Conservation (phyloP, 2,329 filamentous ascomycete genomes). For the Leptoxyphium fumago region DNA sequence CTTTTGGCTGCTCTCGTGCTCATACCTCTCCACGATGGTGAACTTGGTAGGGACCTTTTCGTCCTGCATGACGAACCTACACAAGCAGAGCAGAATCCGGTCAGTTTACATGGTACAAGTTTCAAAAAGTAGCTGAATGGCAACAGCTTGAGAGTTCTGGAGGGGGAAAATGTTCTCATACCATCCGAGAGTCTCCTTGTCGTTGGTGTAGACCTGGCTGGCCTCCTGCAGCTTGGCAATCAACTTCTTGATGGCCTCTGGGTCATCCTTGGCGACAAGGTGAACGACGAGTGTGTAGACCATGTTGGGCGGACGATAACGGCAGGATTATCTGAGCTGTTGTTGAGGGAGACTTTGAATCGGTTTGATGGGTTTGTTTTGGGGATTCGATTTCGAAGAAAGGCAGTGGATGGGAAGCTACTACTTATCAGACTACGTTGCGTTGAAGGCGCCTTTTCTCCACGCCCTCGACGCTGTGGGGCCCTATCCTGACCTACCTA, state of each 20-base stretch:
- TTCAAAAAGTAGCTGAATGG: too few relatives aligned
- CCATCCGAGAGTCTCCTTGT: constrained; percentile 45
- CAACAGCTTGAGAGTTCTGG: background rate
- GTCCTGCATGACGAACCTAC: constrained; percentile 68
- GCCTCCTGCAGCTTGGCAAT: constrained; percentile 61
- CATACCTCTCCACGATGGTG: constrained; percentile 61
- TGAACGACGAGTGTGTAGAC: constrained; percentile 57
- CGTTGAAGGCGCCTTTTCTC: too few relatives aligned
- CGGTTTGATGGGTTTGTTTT: too few relatives aligned
- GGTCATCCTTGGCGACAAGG: constrained; percentile 53
- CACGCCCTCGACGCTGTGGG: too few relatives aligned
- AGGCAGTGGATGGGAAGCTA: too few relatives aligned
- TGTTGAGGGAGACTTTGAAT: too few relatives aligned
- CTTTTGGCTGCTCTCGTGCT: constrained; percentile 40
- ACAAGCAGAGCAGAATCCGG: constrained; percentile 9
- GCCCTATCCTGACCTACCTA: too few relatives aligned
- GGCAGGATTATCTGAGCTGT: too few relatives aligned
- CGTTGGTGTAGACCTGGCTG: constrained; percentile 55
- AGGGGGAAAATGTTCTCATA: constrained; percentile 3
- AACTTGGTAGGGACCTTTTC: constrained; percentile 36
- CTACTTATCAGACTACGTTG: too few relatives aligned
- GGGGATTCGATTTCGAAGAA: too few relatives aligned
- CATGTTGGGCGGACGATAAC: constrained; percentile 28
- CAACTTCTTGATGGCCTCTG: constrained; percentile 49
- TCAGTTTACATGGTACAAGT: background rate